phyloP scores from a whole-genome alignment of 139 green algal genomes.

The Deuterostichococcus epilithicus region DNA sequence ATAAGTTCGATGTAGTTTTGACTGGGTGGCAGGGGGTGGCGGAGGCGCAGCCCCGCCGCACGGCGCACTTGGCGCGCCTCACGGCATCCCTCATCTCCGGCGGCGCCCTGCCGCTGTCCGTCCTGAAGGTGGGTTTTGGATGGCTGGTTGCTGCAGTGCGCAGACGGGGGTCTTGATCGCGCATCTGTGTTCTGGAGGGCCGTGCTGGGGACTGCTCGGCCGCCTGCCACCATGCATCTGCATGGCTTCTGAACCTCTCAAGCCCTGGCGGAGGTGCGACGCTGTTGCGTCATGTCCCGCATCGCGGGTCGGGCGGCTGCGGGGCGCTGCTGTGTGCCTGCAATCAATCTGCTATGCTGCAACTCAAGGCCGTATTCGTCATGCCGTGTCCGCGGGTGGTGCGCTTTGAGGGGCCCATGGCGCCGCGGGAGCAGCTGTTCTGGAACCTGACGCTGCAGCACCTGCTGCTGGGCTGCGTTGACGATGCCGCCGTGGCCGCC shows the following conservation, averaged over 20 bases:
- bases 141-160: neutral
- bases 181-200: neutral
- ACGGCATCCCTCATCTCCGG: conserved; percentile 23
- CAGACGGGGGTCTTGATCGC: neutral
- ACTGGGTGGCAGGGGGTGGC: neutral
- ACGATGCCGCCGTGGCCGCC: conserved; percentile 2
- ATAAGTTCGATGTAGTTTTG: neutral
- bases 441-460: conserved; percentile 63
- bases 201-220: neutral
- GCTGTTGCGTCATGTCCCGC: neutral
- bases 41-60: conserved; percentile 29
- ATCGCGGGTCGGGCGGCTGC: neutral
- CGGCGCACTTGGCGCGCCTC: conserved; percentile 51
- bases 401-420: conserved; percentile 30
- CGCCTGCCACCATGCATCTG: neutral
- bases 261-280: neutral
- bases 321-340: too few species aligned
- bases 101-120: conserved; percentile 24
- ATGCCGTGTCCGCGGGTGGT: conserved; percentile 31
- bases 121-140: conserved; percentile 22
- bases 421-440: conserved; percentile 32
- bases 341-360: neutral
- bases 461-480: conserved; percentile 35
- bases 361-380: neutral
- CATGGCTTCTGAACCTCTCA: neutral